These are phyloP conservation scores for Colletotrichum tropicicola DNA, from an alignment of 2,329 filamentous ascomycete genomes.

Conservation along the genomic window DNA sequence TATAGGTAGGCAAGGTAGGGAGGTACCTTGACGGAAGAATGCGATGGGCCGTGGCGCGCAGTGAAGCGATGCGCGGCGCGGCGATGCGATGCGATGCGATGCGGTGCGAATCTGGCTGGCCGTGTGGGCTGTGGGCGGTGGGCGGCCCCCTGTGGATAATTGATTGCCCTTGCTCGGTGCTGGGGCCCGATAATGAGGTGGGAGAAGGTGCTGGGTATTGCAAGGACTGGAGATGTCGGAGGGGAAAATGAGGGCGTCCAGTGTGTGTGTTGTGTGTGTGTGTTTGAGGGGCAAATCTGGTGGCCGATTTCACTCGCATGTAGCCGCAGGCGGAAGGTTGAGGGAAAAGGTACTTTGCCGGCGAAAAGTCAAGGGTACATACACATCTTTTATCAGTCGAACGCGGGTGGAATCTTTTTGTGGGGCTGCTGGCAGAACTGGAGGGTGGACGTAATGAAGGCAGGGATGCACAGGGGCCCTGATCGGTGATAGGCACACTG, in stretches of 20 bases:
- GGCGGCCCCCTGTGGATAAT: too few relatives aligned
- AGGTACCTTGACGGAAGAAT: too few relatives aligned
- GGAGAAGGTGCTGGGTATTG: neutral
- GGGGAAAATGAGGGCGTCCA: too few relatives aligned
- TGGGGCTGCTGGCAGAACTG: neutral
- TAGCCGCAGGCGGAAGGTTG: neutral
- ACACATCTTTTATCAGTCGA: neutral
- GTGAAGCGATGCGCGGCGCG: neutral
- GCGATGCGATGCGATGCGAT: constrained; percentile 10
- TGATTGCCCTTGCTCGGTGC: neutral
- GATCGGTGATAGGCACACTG: too few relatives aligned
- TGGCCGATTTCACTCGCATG: neutral
- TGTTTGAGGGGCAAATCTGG: neutral
- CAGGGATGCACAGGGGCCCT: neutral
- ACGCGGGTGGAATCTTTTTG: neutral
- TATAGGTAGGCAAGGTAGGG: neutral
- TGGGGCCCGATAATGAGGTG: neutral
- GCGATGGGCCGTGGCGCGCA: neutral
- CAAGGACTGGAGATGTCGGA: neutral
- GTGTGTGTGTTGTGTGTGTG: neutral
- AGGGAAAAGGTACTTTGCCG: neutral
- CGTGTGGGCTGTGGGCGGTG: neutral
- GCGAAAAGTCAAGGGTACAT: neutral
- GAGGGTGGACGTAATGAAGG: constrained; percentile 13
- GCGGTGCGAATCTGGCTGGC: neutral